Evolutionary conservation across 371 early-diverging fungal species (phyloP).

Genomic region (Mucor indicus): DNA sequence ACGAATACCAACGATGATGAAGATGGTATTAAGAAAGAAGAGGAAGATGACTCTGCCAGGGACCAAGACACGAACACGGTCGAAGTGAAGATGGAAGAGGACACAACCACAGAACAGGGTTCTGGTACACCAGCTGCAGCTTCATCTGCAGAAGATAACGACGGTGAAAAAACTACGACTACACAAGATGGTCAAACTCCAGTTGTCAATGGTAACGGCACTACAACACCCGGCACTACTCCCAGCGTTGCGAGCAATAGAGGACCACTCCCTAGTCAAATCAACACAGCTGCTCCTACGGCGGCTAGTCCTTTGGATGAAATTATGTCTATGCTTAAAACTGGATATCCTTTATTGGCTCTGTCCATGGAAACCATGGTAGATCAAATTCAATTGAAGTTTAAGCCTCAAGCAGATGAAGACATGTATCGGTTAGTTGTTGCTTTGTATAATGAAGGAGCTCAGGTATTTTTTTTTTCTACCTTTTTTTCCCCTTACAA

Average conservation of each 20-base stretch:
- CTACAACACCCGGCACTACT: neutral
- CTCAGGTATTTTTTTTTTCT: slow-evolving; percentile 55
- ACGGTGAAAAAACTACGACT: neutral
- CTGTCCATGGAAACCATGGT: slow-evolving; percentile 97
- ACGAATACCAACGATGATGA: neutral
- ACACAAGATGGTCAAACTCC: neutral
- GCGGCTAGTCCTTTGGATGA: slow-evolving; percentile 82
- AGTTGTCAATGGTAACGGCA: neutral
- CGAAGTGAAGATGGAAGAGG: neutral
- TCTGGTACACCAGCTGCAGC: neutral
- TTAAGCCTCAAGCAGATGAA: slow-evolving; percentile 93
- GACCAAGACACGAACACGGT: neutral
- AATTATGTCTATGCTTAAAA: slow-evolving; percentile 94
- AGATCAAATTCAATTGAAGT: slow-evolving; percentile 88
- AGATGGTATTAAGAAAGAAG: neutral
- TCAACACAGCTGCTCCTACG: slow-evolving; percentile 8
- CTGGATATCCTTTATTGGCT: slow-evolving; percentile 90
- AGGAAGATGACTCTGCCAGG: neutral
- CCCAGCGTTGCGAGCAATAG: neutral
- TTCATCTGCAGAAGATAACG: neutral
- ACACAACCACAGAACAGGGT: neutral
- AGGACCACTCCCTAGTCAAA: slow-evolving; percentile 8
- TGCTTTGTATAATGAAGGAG: slow-evolving; percentile 84
- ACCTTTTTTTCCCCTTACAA: neutral
- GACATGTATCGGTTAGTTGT: slow-evolving; percentile 93